Base-by-base conservation (phyloP, 1,284 basidiomycete species). In the Puccinia sorghi region DNA sequence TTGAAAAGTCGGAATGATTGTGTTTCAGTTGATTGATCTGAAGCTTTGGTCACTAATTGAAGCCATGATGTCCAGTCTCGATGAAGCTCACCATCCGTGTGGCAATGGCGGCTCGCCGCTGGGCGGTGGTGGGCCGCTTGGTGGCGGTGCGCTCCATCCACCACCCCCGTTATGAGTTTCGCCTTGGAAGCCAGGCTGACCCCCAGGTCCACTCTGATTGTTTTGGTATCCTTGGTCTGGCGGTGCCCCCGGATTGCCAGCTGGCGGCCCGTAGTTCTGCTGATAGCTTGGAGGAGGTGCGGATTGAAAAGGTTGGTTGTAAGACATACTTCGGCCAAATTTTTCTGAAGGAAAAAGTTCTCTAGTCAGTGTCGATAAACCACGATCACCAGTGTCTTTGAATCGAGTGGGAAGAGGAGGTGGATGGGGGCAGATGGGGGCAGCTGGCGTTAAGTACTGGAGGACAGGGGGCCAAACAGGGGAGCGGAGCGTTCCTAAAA, bases 251-350 rank as follows among this genome's bases (percentile, higher is more conserved):
- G 64, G 12, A 50, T 67, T 48, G 12, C 64, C 64, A 48, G 25
- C 41, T 27, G 41, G 43, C 27, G 64, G 64, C 3, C 43, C 64
- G 27, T 48, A 67, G 27, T 67, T 67, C 13, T 67, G 64, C 48
- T 46, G 64, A 37, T 67, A 67, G 64, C n/a, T 27, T 46, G 64
- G 64, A 48, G 64, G 64, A 9, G 64, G 64, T 12, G 25, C 43
- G 43, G 43, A 48, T 67, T 67, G 64, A 27, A 48, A 67, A 25
- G 7, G 8, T 50, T 48, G 64, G 32, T 82, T 80, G 61, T 80
- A 82, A 15, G 76, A 80, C 81, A 82, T 82, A 32, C 2, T 37
- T 17, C 41, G 50, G 72, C 78, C 22, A 82, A 66, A 1, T 73
- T 75, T 17, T 15, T 71, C 71, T 22, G 76, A 80, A 75, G 81